phyloP scores from a whole-genome alignment of 164 flowering plant genomes.

The Vitis amurensis region DNA sequence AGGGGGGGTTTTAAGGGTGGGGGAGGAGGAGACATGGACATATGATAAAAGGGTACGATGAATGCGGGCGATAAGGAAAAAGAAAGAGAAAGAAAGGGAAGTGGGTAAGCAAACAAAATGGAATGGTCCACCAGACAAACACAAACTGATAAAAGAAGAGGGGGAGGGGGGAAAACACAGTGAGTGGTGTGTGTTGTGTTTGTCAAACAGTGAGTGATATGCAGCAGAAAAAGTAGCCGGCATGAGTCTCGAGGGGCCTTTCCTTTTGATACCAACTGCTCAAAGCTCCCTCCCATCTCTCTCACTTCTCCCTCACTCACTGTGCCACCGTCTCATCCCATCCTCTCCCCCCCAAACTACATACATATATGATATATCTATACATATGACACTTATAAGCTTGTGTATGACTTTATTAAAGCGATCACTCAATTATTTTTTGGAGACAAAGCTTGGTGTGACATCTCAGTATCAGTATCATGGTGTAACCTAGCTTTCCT shows the following conservation, averaged over 20 bases:
- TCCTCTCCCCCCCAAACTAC: no score
- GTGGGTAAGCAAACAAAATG: neutral
- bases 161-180: neutral
- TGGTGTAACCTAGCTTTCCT: slow-evolving; percentile 9
- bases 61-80: slow-evolving; percentile 26
- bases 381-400: slow-evolving; percentile 5
- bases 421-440: slow-evolving; percentile 3
- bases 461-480: slow-evolving; percentile 15
- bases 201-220: slow-evolving; percentile 18
- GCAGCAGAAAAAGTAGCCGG: slow-evolving; percentile 15
- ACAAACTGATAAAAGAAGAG: slow-evolving; percentile 2
- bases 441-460: slow-evolving; percentile 22
- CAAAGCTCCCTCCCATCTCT: neutral
- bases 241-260: slow-evolving; percentile 28
- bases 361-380: neutral
- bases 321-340: neutral
- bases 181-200: slow-evolving; percentile 2
- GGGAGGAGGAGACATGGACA: slow-evolving; percentile 13
- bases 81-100: neutral
- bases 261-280: neutral
- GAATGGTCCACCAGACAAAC: neutral
- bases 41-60: slow-evolving; percentile 25
- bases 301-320: neutral
- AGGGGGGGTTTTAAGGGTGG: neutral
- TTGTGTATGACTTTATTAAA: slow-evolving; percentile 6